Evolutionary conservation across 495 filamentous ascomycete genomes (phyloP).

Genomic region (Bombardia bombarda): DNA sequence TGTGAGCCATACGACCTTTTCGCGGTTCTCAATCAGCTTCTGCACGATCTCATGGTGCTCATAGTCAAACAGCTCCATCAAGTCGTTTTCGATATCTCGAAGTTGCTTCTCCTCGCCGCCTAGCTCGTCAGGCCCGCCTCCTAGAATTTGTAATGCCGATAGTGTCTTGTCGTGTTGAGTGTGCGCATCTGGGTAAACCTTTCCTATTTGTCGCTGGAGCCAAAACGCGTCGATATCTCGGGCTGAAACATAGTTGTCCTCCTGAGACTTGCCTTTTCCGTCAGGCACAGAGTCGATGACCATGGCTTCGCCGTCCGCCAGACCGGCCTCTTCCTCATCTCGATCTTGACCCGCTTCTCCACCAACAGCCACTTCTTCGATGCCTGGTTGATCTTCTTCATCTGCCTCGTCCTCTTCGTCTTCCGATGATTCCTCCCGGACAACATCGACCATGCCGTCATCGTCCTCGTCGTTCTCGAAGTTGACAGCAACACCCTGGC

Average conservation of each 20-base stretch:
- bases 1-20: constrained; percentile 93
- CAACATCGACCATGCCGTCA: constrained; percentile 68
- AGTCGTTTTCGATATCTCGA: constrained; percentile 92
- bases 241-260: constrained; percentile 61
- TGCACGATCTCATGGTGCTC: constrained; percentile 91
- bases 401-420: constrained; percentile 55
- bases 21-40: constrained; percentile 82
- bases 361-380: constrained; percentile 45
- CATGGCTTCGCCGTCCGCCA: constrained; percentile 61
- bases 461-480: constrained; percentile 93
- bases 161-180: constrained; percentile 82
- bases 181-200: constrained; percentile 82
- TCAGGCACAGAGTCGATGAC: constrained; percentile 60
- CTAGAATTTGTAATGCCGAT: constrained; percentile 71
- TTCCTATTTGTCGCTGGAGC: constrained; percentile 87
- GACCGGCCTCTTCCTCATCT: constrained; percentile 41
- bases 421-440: constrained; percentile 80
- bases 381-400: constrained; percentile 59
- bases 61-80: constrained; percentile 97
- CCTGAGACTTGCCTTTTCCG: constrained; percentile 31
- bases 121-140: constrained; percentile 62
- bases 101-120: constrained; percentile 67
- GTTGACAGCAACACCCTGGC: constrained; percentile 93
- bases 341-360: constrained; percentile 45
- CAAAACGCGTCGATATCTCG: constrained; percentile 95